phyloP scores from a whole-genome alignment of 805 yeast species.

The Saccharomycopsis sp. region DNA sequence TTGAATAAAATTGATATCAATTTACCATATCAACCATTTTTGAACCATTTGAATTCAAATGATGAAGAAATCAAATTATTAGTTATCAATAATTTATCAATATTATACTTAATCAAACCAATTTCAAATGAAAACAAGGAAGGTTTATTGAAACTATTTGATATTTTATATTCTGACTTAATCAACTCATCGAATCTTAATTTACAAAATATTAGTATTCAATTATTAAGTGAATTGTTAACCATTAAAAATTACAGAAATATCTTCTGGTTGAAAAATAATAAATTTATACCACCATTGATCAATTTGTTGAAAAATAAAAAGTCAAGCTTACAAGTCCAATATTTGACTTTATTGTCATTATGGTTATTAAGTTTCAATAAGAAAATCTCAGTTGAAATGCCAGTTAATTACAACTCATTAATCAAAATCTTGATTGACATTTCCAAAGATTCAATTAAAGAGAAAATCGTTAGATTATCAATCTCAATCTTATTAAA shows the following conservation, averaged over 20 bases:
- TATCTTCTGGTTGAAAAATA: constrained; percentile 36
- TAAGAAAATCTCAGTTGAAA: constrained; percentile 34
- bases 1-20: constrained; percentile 10
- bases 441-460: constrained; percentile 71
- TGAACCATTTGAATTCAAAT: constrained; percentile 38
- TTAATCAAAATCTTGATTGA: constrained; percentile 38
- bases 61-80: constrained; percentile 52
- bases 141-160: constrained; percentile 30
- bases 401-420: constrained; percentile 43
- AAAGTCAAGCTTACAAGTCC: constrained; percentile 52
- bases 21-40: constrained; percentile 45
- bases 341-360: constrained; percentile 66
- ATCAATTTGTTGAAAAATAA: constrained; percentile 35
- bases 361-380: constrained; percentile 84
- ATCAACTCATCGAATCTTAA: constrained; percentile 32
- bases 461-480: constrained; percentile 83
- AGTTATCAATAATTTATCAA: constrained; percentile 42
- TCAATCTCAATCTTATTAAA: constrained; percentile 67
- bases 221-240: constrained; percentile 52
- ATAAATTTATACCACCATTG: constrained; percentile 37
- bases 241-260: constrained; percentile 42
- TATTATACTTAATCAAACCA: constrained; percentile 31
- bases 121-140: constrained; percentile 21
- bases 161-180: constrained; percentile 23
- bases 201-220: constrained; percentile 52